These are phyloP conservation scores for Kregervanrija pseudodelftensis DNA, from an alignment of 805 yeast species.

Conservation along the genomic window DNA sequence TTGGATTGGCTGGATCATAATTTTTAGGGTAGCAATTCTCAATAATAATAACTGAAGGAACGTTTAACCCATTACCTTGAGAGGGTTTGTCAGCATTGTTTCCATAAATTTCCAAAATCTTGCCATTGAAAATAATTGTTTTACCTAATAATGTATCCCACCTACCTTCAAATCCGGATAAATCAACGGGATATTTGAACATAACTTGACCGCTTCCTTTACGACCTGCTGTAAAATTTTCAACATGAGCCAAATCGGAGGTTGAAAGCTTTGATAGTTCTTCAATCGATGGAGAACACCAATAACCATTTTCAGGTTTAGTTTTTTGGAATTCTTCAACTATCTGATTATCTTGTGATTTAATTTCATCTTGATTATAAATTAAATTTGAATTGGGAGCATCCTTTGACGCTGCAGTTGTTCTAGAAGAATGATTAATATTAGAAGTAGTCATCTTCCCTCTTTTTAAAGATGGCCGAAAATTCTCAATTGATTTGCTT, in stretches of 20 bases:
- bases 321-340: too few species aligned
- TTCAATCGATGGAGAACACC: slow-evolving; percentile 63
- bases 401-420: too few species aligned
- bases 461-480: too few species aligned
- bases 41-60: slow-evolving; percentile 66
- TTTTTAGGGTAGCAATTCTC: slow-evolving; percentile 51
- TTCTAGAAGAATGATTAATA: too few species aligned
- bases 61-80: slow-evolving; percentile 63
- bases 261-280: slow-evolving; percentile 37
- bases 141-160: slow-evolving; percentile 34
- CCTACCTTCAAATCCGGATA: slow-evolving; percentile 42
- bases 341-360: too few species aligned
- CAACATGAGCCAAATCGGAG: slow-evolving; percentile 45
- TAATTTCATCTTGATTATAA: too few species aligned
- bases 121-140: slow-evolving; percentile 39
- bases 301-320: slow-evolving; percentile 37
- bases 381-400: too few species aligned
- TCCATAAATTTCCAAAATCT: slow-evolving; percentile 58
- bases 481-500: too few species aligned
- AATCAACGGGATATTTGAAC: slow-evolving; percentile 62
- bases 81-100: slow-evolving; percentile 47
- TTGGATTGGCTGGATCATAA: slow-evolving; percentile 27
- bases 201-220: slow-evolving; percentile 61
- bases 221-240: slow-evolving; percentile 64
- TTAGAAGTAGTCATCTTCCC: background rate